Conservation (phyloP, 805 yeast genomes). For the Lipomyces mesembrius region DNA sequence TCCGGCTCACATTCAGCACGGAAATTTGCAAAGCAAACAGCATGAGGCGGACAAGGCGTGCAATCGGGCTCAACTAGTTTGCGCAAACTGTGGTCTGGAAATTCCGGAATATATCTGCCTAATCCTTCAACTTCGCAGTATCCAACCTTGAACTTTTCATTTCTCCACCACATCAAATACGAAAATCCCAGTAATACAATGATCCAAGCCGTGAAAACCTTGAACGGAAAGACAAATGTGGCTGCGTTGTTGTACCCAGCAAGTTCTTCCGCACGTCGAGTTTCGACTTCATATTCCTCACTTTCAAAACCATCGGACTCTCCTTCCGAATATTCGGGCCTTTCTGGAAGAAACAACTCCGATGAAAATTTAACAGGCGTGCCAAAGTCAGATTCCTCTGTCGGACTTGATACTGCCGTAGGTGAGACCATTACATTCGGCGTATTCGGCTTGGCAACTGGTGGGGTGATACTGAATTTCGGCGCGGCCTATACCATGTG, state of each 20-base stretch:
- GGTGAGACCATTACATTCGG: not conserved
- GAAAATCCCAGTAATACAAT: not conserved
- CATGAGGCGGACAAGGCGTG: slow-evolving; percentile 78
- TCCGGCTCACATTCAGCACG: slow-evolving; percentile 73
- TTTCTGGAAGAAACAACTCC: slow-evolving; percentile 13
- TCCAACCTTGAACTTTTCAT: slow-evolving; percentile 19
- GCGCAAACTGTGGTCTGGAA: slow-evolving; percentile 15
- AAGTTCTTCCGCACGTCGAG: slow-evolving; percentile 15
- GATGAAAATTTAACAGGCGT: slow-evolving; percentile 17
- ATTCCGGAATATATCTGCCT: slow-evolving; percentile 12
- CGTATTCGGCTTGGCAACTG: not conserved
- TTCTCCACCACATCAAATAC: slow-evolving; percentile 23
- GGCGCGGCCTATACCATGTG: not conserved
- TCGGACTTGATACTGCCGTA: not conserved
- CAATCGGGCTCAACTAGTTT: slow-evolving; percentile 61
- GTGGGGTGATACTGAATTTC: not conserved
- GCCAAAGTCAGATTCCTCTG: not conserved
- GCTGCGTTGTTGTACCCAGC: slow-evolving; percentile 15
- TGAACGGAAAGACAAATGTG: slow-evolving; percentile 18
- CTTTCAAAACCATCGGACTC: not conserved
- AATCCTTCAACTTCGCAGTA: slow-evolving; percentile 28
- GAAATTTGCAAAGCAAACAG: slow-evolving; percentile 67
- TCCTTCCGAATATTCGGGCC: slow-evolving; percentile 7
- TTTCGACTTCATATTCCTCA: slow-evolving; percentile 17
- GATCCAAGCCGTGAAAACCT: slow-evolving; percentile 17